These are phyloP conservation scores for Cyphellophora europaea DNA, from an alignment of 2,329 filamentous ascomycete species.

Conservation along the genomic window DNA sequence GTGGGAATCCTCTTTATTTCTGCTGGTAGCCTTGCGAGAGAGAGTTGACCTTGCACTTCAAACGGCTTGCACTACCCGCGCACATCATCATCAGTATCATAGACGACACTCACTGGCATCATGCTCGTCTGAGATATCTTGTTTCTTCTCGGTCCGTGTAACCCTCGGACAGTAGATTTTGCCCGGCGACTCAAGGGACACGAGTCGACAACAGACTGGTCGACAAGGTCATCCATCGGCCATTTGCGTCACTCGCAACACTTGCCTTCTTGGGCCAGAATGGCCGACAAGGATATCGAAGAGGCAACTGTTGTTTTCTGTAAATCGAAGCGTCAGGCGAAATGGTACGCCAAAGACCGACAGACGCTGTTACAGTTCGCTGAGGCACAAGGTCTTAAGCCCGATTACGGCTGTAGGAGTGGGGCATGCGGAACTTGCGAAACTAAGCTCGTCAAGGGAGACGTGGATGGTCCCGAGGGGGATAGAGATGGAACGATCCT, in stretches of 20 bases:
- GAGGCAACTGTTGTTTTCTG: conserved; percentile 14
- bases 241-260: no score
- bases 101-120: no score
- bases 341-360: conserved; percentile 14
- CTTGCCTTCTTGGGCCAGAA: no score
- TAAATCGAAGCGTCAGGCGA: conserved; percentile 13
- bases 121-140: no score
- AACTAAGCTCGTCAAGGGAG: conserved; percentile 12
- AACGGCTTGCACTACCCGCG: no score
- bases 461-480: conserved; percentile 13
- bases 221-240: no score
- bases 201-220: neutral
- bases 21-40: no score
- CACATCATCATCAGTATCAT: no score
- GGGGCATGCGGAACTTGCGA: conserved; percentile 15
- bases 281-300: conserved; percentile 17
- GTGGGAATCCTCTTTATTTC: no score
- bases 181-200: neutral
- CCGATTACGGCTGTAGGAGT: conserved; percentile 14
- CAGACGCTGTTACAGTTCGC: conserved; percentile 13
- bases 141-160: neutral
- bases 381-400: conserved; percentile 13
- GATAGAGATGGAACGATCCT: conserved; percentile 10
- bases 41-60: no score
- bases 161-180: neutral